phyloP scores from a whole-genome alignment of 345 rosid species.

The Mangifera indica region DNA sequence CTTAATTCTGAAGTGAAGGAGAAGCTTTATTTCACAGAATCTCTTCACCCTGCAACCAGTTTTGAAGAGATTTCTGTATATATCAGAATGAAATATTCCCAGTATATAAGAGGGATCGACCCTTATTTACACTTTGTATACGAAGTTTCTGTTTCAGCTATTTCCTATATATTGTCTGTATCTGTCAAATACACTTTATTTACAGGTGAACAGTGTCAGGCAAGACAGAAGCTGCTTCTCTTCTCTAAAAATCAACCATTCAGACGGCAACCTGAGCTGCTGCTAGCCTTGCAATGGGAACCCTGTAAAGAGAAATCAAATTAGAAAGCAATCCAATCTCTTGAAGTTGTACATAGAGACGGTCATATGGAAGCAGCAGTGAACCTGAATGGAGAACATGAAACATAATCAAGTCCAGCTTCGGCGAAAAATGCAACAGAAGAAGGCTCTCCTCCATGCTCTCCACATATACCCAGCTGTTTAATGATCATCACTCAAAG shows the following conservation, averaged over 20 bases:
- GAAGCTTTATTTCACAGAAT: background rate
- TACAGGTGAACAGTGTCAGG: background rate
- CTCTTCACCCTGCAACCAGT: background rate
- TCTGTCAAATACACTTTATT: background rate
- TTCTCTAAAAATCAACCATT: slow-evolving; percentile 18
- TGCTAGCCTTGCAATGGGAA: slow-evolving; percentile 92
- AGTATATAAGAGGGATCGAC: background rate
- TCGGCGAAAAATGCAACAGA: slow-evolving; percentile 87
- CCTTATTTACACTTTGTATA: background rate
- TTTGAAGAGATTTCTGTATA: background rate
- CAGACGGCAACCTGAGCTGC: slow-evolving; percentile 78
- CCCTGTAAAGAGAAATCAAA: slow-evolving; percentile 38
- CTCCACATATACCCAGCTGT: slow-evolving; percentile 92
- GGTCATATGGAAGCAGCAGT: background rate
- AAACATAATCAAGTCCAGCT: slow-evolving; percentile 91
- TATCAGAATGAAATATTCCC: background rate
- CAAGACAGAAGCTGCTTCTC: background rate
- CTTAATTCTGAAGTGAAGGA: too few relatives aligned
- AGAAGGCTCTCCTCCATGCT: slow-evolving; percentile 96
- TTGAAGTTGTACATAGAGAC: background rate
- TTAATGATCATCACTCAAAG: background rate
- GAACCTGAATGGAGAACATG: slow-evolving; percentile 98
- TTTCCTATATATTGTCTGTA: background rate
- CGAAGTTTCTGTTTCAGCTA: background rate
- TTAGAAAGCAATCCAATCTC: background rate